A percentile compares a stretch with the other conserved stretches of the same genome.
These are phyloP conservation scores for Colletotrichum zoysiae DNA, from an alignment of 2,329 filamentous ascomycete species.

Conservation along the genomic window DNA sequence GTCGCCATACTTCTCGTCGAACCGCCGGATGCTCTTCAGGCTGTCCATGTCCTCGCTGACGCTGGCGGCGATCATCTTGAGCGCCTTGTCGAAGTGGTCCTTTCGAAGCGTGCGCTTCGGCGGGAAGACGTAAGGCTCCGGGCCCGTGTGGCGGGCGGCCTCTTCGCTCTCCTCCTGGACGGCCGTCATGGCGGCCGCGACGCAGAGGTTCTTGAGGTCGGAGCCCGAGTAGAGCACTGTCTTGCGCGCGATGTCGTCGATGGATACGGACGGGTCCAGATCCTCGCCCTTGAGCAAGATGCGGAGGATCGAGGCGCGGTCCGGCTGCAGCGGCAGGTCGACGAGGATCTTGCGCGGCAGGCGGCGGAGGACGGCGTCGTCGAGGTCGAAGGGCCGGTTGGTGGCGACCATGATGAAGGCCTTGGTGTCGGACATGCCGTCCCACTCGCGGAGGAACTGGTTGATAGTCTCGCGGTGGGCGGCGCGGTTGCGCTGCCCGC, in stretches of 20 bases:
- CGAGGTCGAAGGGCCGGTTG: constrained; percentile 94
- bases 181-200: constrained; percentile 82
- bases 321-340: constrained; percentile 76
- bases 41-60: constrained; percentile 95
- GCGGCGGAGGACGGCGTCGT: constrained; percentile 85
- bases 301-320: constrained; percentile 75
- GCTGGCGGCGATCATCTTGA: constrained; percentile 90
- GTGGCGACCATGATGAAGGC: constrained; percentile 99
- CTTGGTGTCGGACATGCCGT: constrained; percentile 83
- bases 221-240: constrained; percentile 86
- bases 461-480: constrained; percentile 93
- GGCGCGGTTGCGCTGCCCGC: constrained; percentile 75
- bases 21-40: constrained; percentile 88
- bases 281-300: constrained; percentile 79
- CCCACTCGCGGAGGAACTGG: constrained; percentile 97
- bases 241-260: constrained; percentile 72
- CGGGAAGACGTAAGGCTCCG: constrained; percentile 70
- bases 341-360: constrained; percentile 80
- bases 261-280: constrained; percentile 70
- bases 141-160: constrained; percentile 53
- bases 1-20: constrained; percentile 95
- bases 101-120: constrained; percentile 74
- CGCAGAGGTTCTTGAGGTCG: constrained; percentile 85
- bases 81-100: constrained; percentile 85
- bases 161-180: constrained; percentile 77